Evolutionary conservation across 805 yeast genomes (phyloP).

Genomic region (Pichia heedii): DNA sequence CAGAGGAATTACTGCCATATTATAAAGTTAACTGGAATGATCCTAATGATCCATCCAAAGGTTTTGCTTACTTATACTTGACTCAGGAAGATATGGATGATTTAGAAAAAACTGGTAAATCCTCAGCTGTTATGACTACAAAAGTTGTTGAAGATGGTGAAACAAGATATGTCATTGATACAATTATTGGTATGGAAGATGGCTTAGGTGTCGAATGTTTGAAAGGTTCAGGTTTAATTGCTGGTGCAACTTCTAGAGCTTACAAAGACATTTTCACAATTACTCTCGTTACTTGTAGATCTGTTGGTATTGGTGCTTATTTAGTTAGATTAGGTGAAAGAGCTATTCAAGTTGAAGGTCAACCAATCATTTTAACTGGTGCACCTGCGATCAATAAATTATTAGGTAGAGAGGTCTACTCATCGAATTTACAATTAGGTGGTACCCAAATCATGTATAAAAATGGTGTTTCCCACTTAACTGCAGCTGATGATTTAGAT

Average conservation of each 20-base stretch:
- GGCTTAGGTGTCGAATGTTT: constrained; percentile 98
- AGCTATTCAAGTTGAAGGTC: constrained; percentile 97
- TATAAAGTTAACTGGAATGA: constrained; percentile 93
- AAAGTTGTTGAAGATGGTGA: constrained; percentile 78
- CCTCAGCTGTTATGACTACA: constrained; percentile 62
- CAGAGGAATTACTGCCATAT: constrained; percentile 86
- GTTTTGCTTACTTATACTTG: constrained; percentile 84
- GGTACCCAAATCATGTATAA: constrained; percentile 98
- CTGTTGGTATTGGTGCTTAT: constrained; percentile 99
- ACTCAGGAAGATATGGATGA: constrained; percentile 53
- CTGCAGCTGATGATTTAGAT: constrained; percentile 93
- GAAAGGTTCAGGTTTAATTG: constrained; percentile 96
- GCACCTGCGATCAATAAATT: constrained; percentile 98
- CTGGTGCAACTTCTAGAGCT: constrained; percentile 97
- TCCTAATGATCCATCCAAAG: constrained; percentile 64
- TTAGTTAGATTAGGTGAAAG: constrained; percentile 97
- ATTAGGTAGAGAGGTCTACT: constrained; percentile 93
- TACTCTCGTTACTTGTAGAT: constrained; percentile 98
- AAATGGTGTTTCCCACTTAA: constrained; percentile 96
- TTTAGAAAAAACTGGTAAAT: constrained; percentile 51
- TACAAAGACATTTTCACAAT: constrained; percentile 96
- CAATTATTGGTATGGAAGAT: constrained; percentile 88
- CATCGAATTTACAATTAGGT: constrained; percentile 95
- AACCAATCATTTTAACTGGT: constrained; percentile 97
- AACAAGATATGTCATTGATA: constrained; percentile 68